phyloP scores from a whole-genome alignment of 306 rosid genomes.

The Vachellia pachyceras region DNA sequence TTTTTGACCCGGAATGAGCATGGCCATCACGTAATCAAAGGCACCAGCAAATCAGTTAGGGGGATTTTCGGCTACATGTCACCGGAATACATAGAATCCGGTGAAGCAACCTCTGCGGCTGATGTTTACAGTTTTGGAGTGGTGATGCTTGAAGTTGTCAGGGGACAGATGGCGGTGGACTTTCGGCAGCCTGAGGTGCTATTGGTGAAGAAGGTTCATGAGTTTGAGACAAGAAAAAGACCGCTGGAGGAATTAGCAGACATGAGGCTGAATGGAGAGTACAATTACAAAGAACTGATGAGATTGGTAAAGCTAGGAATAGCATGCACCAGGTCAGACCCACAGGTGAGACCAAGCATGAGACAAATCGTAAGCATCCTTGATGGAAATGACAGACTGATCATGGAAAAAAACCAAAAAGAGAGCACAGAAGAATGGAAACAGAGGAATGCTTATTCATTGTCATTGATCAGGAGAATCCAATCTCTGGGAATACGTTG shows the following conservation, averaged over 20 bases:
- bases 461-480: constrained; percentile 74
- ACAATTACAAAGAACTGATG: constrained; percentile 63
- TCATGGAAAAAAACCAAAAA: constrained; percentile 39
- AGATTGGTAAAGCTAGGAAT: constrained; percentile 73
- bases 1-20: constrained; percentile 84
- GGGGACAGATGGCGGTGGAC: constrained; percentile 86
- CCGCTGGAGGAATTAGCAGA: constrained; percentile 78
- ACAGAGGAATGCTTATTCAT: constrained; percentile 56
- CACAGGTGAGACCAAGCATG: constrained; percentile 75
- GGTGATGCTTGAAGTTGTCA: constrained; percentile 81
- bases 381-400: constrained; percentile 73
- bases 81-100: constrained; percentile 79
- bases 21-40: constrained; percentile 58
- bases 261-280: constrained; percentile 64
- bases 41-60: constrained; percentile 53
- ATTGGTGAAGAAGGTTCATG: constrained; percentile 75
- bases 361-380: constrained; percentile 78
- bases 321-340: constrained; percentile 68
- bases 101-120: constrained; percentile 71
- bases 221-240: constrained; percentile 58
- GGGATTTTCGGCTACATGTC: constrained; percentile 97
- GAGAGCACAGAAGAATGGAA: constrained; percentile 84
- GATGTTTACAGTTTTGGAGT: constrained; percentile 94
- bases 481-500: constrained; percentile 95
- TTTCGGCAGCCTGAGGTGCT: constrained; percentile 87